These are phyloP conservation scores for Xylariaceae sp. DNA, from an alignment of 2,329 filamentous ascomycete species.

Conservation along the genomic window DNA sequence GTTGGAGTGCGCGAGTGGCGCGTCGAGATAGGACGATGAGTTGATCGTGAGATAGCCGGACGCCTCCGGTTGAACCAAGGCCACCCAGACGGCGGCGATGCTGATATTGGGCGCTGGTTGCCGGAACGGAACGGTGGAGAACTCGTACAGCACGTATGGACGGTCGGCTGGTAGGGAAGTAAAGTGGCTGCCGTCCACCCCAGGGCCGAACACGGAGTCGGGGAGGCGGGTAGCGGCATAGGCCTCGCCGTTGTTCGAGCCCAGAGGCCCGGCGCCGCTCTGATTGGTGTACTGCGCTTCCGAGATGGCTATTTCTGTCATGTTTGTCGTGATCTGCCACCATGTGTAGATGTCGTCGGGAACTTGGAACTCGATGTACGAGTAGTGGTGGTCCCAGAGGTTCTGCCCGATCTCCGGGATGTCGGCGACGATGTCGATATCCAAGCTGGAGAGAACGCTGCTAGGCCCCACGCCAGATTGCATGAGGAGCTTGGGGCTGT, in stretches of 20 bases:
- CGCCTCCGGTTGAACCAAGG: constrained; percentile 21
- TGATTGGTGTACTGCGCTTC: constrained; percentile 11
- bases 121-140: constrained; percentile 31
- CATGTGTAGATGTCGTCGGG: constrained; percentile 9
- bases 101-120: constrained; percentile 40
- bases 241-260: background rate
- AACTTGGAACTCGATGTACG: constrained; percentile 14
- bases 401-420: constrained; percentile 28
- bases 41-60: constrained; percentile 38
- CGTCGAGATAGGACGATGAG: constrained; percentile 50
- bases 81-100: constrained; percentile 38
- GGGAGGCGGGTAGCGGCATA: constrained; percentile 16
- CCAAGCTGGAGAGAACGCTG: constrained; percentile 26
- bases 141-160: constrained; percentile 16
- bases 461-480: constrained; percentile 31
- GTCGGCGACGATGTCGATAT: constrained; percentile 24
- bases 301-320: constrained; percentile 4
- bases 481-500: constrained; percentile 30
- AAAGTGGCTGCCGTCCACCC: constrained; percentile 10
- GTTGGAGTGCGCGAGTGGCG: constrained; percentile 48
- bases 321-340: constrained; percentile 6
- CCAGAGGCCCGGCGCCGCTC: constrained; percentile 15
- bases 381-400: constrained; percentile 19
- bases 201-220: constrained; percentile 13
- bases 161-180: constrained; percentile 17